Evolutionary conservation across 2,329 filamentous ascomycete species (phyloP).

Genomic region (Pyricularia pennisetigena): DNA sequence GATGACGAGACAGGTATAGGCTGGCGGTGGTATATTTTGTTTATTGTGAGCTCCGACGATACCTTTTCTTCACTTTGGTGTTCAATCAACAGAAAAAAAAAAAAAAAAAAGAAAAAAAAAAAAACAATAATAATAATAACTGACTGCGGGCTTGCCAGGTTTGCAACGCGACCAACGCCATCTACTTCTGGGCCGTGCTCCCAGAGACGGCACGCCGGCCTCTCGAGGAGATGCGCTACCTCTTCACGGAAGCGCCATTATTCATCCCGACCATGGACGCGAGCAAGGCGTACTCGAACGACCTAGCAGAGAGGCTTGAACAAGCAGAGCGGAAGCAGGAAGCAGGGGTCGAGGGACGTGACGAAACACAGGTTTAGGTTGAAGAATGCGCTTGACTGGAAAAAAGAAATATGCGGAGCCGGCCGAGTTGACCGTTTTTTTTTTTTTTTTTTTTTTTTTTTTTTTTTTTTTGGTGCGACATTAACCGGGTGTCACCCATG

Average conservation of each 20-base stretch:
- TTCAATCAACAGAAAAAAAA: no score
- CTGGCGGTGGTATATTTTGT: conserved; percentile 38
- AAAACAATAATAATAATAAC: no score
- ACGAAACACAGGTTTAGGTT: not conserved
- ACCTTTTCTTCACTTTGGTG: not conserved
- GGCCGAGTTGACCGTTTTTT: not conserved
- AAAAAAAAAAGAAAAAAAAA: no score
- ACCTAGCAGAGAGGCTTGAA: not conserved
- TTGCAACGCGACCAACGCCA: conserved; percentile 42
- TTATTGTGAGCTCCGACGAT: conserved; percentile 20
- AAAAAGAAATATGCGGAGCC: not conserved
- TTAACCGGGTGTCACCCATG: not conserved
- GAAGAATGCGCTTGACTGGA: not conserved
- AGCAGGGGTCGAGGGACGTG: not conserved
- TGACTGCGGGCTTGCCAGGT: conserved; percentile 16
- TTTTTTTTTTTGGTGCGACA: not conserved
- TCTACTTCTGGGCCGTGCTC: conserved; percentile 48
- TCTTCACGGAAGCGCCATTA: conserved; percentile 51
- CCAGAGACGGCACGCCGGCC: conserved; percentile 54
- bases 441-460: no score
- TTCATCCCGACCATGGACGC: conserved; percentile 47
- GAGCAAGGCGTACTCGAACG: conserved; percentile 13
- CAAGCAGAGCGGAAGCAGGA: not conserved
- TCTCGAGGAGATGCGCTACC: conserved; percentile 55
- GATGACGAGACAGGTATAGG: conserved; percentile 20